phyloP scores from a whole-genome alignment of 441 rosid genomes.

The Pelargonium exstipulatum region DNA sequence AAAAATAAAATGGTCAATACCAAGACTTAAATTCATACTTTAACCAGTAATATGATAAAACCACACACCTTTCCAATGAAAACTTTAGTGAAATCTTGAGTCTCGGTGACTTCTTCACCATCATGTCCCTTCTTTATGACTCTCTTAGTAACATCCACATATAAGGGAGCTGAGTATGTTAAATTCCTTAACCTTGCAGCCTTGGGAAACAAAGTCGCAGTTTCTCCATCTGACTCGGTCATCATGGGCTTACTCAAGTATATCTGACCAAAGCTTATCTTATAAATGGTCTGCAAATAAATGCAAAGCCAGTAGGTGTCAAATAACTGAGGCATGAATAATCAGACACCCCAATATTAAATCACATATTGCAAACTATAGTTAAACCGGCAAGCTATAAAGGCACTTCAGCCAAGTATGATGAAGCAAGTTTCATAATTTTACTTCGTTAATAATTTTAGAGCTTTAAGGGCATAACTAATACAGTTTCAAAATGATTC shows the following conservation, averaged over 20 bases:
- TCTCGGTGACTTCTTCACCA: slow-evolving; percentile 92
- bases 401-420: no score
- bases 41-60: slow-evolving; percentile 2
- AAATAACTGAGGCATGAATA: background rate
- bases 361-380: no score
- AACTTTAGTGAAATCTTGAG: slow-evolving; percentile 83
- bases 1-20: slow-evolving; percentile 13
- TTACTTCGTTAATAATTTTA: no score
- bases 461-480: no score
- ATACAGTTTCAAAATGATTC: no score
- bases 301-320: slow-evolving; percentile 15
- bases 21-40: slow-evolving; percentile 8
- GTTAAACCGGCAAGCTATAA: no score
- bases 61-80: slow-evolving; percentile 78
- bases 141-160: slow-evolving; percentile 83
- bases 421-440: no score
- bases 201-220: slow-evolving; percentile 89
- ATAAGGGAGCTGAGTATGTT: slow-evolving; percentile 90
- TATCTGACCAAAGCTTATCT: slow-evolving; percentile 90
- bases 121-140: slow-evolving; percentile 91
- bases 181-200: slow-evolving; percentile 96
- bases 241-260: slow-evolving; percentile 97
- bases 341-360: no score
- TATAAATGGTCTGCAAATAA: slow-evolving; percentile 71
- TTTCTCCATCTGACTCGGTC: slow-evolving; percentile 97